phyloP scores from a whole-genome alignment of 208 protist species.

The Novymonas esmeraldas region DNA sequence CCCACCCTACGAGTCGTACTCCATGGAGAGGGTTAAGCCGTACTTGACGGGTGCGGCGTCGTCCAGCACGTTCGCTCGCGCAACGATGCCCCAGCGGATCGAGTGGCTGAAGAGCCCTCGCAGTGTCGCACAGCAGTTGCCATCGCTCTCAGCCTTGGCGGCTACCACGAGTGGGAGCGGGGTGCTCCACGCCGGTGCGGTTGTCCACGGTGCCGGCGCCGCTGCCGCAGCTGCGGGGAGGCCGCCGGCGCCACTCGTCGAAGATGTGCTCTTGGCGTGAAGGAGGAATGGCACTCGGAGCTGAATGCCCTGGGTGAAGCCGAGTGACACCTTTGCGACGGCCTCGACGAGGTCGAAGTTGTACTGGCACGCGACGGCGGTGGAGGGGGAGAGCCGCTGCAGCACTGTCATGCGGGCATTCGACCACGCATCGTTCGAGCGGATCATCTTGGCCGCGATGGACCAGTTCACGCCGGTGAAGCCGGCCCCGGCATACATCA shows the following conservation, averaged over 20 bases:
- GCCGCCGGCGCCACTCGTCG: neutral
- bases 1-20: constrained; percentile 32
- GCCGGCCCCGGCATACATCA: constrained; percentile 80
- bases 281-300: constrained; percentile 57
- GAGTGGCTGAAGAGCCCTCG: constrained; percentile 72
- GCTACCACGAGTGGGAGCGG: constrained; percentile 62
- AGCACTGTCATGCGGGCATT: constrained; percentile 67
- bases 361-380: constrained; percentile 74
- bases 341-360: constrained; percentile 64
- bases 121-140: constrained; percentile 63
- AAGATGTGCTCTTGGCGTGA: constrained; percentile 19
- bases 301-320: constrained; percentile 80
- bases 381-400: constrained; percentile 62
- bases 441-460: constrained; percentile 76
- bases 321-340: constrained; percentile 56
- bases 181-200: constrained; percentile 30
- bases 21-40: constrained; percentile 73
- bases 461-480: constrained; percentile 85
- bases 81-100: constrained; percentile 75
- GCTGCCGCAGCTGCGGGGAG: neutral
- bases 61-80: constrained; percentile 58
- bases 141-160: constrained; percentile 73
- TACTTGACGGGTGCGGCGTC: constrained; percentile 36
- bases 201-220: neutral
- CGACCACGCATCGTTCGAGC: constrained; percentile 72